Base-by-base conservation (phyloP, 2,329 filamentous ascomycete species). In the Exutisphaerella laricina region DNA sequence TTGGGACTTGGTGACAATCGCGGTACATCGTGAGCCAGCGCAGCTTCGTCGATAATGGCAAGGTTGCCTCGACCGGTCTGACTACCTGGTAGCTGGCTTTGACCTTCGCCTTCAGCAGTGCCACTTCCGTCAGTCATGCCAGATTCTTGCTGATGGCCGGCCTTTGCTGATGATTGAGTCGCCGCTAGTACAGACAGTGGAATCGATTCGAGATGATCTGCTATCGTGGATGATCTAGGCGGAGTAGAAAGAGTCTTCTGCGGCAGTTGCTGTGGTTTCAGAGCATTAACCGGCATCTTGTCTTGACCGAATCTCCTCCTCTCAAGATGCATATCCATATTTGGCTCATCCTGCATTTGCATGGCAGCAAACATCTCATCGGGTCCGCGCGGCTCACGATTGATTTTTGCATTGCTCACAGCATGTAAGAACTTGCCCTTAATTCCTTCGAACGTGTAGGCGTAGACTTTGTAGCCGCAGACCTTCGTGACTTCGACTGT, bases 321-420 rank as follows among this genome's bases (percentile, higher is more conserved):
- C 42, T 62, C 56, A 17, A 66, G 49, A 21, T 59, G 66, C 23
- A 70, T 62, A 28, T 73, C 64, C 49, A 52, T 52, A 13, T 41
- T 43, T 2, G 49, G 42, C 30, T 52, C 49, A 14, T 52, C 42
- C 21, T 57, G 53, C 33, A 49, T 45, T 48, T 72, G 68, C 18
- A 74, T 56, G 25, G 66, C 63, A 39, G 65, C 53, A 48, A 84
- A 85, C 46, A 88, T 67, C 2, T 78, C 72, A 53, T 88, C 67
- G 0, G 82, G 71, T 0, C 83, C 84, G 23, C 70, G 68, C 0
- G 55, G 34, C n/a, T 72, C 67, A 12, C 62, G 56, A 21, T 78
- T 75, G 20, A 82, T 71, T 0, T 56, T 59, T n/a, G 62, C 58
- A 39, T 74, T 80, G 0, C 80, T 72, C 3, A 76, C 70, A 37